These are phyloP conservation scores for Fraxinus quadrangulata DNA, from an alignment of 257 asterid genomes.

Conservation along the genomic window DNA sequence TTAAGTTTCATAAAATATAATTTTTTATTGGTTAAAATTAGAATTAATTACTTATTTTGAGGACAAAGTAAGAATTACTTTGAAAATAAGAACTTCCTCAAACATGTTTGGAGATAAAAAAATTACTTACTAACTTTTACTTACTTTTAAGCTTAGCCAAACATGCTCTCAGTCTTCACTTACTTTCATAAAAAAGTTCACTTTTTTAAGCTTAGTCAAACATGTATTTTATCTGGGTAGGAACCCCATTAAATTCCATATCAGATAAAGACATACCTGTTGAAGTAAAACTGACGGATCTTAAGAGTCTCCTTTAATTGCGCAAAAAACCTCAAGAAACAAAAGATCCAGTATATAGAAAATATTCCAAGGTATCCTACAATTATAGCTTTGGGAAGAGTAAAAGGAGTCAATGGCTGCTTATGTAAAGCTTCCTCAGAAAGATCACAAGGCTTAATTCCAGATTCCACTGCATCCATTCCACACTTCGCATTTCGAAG, in stretches of 20 bases:
- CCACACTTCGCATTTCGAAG: conserved; percentile 96
- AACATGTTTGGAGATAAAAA: background rate
- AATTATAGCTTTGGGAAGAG: conserved; percentile 71
- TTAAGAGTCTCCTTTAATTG: conserved; percentile 87
- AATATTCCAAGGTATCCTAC: conserved; percentile 85
- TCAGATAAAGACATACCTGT: conserved; percentile 56
- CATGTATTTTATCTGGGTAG: background rate
- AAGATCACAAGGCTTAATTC: conserved; percentile 85
- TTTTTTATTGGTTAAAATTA: background rate
- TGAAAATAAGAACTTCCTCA: background rate
- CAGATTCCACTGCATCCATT: conserved; percentile 97
- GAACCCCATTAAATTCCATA: conserved; percentile 1
- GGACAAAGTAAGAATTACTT: background rate
- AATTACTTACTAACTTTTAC: background rate
- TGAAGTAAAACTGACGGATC: conserved; percentile 71
- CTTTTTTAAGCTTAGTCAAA: background rate
- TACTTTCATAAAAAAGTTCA: background rate
- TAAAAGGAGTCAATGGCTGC: conserved; percentile 78
- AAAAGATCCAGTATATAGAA: conserved; percentile 72
- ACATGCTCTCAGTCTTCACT: background rate
- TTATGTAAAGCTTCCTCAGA: conserved; percentile 86
- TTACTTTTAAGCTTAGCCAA: background rate
- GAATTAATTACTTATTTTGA: background rate
- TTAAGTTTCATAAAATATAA: no score
- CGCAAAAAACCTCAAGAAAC: conserved; percentile 78